These are phyloP conservation scores for Aspergillus oerlinghausenensis DNA, from an alignment of 2,329 filamentous ascomycete species.

Conservation along the genomic window DNA sequence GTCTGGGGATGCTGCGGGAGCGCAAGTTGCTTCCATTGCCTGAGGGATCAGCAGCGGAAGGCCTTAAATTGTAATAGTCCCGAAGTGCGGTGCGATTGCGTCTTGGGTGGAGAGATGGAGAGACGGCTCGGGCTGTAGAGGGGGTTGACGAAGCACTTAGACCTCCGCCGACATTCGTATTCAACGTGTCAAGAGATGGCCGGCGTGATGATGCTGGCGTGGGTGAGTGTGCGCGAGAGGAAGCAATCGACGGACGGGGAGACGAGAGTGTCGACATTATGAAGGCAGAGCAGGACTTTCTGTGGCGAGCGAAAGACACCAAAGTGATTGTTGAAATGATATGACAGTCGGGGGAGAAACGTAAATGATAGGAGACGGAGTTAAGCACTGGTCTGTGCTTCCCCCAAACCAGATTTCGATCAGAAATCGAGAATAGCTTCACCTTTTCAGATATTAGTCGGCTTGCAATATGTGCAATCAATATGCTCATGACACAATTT, in stretches of 20 bases:
- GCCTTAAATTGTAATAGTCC: slow-evolving; percentile 87
- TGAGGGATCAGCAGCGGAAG: slow-evolving; percentile 35
- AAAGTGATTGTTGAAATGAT: not conserved
- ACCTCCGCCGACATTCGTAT: slow-evolving; percentile 50
- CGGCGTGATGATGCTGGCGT: slow-evolving; percentile 72
- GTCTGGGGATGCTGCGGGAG: slow-evolving; percentile 38
- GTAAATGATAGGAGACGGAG: slow-evolving; percentile 2
- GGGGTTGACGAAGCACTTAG: slow-evolving; percentile 40
- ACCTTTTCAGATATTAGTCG: not conserved
- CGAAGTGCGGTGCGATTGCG: slow-evolving; percentile 82
- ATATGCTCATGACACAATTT: not conserved
- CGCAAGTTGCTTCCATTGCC: slow-evolving; percentile 19
- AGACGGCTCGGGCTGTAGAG: slow-evolving; percentile 39
- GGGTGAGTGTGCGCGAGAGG: slow-evolving; percentile 47
- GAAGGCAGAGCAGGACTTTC: not conserved
- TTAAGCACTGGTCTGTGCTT: slow-evolving; percentile 25
- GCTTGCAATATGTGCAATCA: not conserved
- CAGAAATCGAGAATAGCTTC: not conserved
- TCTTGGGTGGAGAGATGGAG: slow-evolving; percentile 38
- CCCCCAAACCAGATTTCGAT: slow-evolving; percentile 8
- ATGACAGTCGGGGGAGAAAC: not conserved
- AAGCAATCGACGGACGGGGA: slow-evolving; percentile 56
- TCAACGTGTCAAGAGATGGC: slow-evolving; percentile 64
- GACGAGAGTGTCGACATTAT: slow-evolving; percentile 58
- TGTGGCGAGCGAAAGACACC: not conserved